phyloP scores from a whole-genome alignment of 306 rosid species.

The Dalbergia oliveri region DNA sequence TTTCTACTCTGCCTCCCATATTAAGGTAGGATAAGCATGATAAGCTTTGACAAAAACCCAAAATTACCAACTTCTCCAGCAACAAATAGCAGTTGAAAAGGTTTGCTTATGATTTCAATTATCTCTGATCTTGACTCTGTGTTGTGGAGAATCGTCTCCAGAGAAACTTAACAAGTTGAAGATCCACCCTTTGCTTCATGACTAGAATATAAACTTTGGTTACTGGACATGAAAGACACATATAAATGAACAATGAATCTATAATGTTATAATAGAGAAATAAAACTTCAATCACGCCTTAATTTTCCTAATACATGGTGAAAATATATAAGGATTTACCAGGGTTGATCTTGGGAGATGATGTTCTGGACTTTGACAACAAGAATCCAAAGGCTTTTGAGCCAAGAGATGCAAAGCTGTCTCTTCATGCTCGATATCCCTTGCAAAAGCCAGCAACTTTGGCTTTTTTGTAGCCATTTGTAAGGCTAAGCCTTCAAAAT shows the following conservation, averaged over 20 bases:
- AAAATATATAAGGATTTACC: conserved; percentile 16
- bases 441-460: conserved; percentile 23
- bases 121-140: not conserved
- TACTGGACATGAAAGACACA: conserved; percentile 28
- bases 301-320: not conserved
- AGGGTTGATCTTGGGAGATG: not conserved
- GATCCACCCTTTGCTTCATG: conserved; percentile 20
- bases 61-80: conserved; percentile 54
- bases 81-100: conserved; percentile 34
- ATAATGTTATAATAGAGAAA: not conserved
- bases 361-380: not conserved
- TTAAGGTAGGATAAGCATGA: conserved; percentile 40
- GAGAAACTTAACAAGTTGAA: conserved; percentile 41
- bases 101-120: conserved; percentile 2
- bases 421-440: not conserved
- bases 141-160: not conserved
- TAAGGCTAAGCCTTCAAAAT: conserved; percentile 39
- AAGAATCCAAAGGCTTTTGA: conserved; percentile 23
- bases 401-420: conserved; percentile 51
- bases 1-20: conserved; percentile 39
- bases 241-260: not conserved
- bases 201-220: conserved; percentile 5
- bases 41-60: conserved; percentile 48
- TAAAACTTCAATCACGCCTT: too few species aligned
- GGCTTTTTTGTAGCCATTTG: not conserved